Base-by-base conservation (phyloP, 441 rosid species). In the Aquilaria agallochum region DNA sequence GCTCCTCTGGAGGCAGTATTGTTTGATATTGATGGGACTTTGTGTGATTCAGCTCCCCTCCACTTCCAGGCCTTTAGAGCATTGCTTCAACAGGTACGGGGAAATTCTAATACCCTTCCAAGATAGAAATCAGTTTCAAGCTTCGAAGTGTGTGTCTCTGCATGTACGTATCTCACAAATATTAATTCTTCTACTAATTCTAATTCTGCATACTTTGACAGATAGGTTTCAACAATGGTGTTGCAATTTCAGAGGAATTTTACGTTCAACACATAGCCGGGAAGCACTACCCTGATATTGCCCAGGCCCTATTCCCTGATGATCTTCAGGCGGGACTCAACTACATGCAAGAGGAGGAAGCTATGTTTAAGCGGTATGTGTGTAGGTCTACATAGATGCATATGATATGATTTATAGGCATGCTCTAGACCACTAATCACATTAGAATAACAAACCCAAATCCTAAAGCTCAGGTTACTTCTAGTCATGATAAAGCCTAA, bases 11-110 rank as follows among this genome's bases (percentile, higher is more conserved):
- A 92, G 73, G 92, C 96, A 10, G 76, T 95, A 47, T 55, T 95
- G 46, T 95, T 95, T 59, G 99, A 95, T 58, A 86, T 95, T 54
- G 98, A 95, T 78, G 99, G 99, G 73, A 95, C 96, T 31, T 83
- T 95, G 2, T 89, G 98, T 68, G 98, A 95, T 73, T 82, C 98
- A 2, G 97, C 89, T 78, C 98, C 98, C 5, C 67, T 95, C 73
- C 98, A 92, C 74, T 74, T 60, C 64, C 31, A 70, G 11, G 88
- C 95, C 65, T 95, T 86, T 47, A 79, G 69, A 5, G 70, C 74
- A 66, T 71, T 91, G 74, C 97, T 89, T 70, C 89, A 69, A 74
- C 87, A 91, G 97, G 97, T 95, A 60, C 15, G 15, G 15, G 15
- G 15, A n/a, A 34, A 55, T 55, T 2, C 13, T 1, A 12, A 64